These are phyloP conservation scores for Ceratocystis ficicola DNA, from an alignment of 2,329 filamentous ascomycete species.

Conservation along the genomic window DNA sequence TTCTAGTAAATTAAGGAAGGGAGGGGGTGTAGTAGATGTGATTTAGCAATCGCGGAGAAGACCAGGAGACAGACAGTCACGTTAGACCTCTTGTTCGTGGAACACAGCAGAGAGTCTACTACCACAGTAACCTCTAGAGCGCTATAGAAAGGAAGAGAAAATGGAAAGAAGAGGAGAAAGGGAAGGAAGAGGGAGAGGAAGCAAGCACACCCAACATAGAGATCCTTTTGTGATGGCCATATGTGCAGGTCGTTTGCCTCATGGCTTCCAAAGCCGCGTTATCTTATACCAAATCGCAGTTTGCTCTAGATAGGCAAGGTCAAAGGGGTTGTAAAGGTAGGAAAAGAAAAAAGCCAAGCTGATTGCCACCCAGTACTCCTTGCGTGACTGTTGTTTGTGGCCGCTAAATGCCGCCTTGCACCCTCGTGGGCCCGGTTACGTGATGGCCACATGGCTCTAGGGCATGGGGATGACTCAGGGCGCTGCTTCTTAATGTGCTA, in stretches of 20 bases:
- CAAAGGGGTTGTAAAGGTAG: not conserved
- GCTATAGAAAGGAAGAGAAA: not conserved
- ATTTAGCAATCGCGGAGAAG: no score
- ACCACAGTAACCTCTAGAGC: not conserved
- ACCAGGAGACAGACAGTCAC: no score
- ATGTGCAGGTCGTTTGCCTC: not conserved
- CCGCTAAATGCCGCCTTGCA: not conserved
- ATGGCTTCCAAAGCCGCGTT: not conserved
- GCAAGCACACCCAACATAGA: not conserved
- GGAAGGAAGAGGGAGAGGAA: not conserved
- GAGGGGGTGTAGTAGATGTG: no score
- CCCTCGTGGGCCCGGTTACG: not conserved
- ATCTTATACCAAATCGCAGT: not conserved
- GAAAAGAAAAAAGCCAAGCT: not conserved
- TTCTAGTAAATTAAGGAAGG: no score
- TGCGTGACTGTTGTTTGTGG: not conserved
- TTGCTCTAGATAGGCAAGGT: not conserved
- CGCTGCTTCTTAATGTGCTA: not conserved
- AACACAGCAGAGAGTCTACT: no score
- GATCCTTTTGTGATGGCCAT: not conserved
- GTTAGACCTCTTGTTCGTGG: no score
- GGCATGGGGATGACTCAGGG: not conserved
- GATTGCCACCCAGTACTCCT: not conserved
- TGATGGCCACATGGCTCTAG: not conserved
- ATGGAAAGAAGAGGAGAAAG: not conserved